These are phyloP conservation scores for Solanum appendiculatum DNA, from an alignment of 257 asterid species.

Conservation along the genomic window DNA sequence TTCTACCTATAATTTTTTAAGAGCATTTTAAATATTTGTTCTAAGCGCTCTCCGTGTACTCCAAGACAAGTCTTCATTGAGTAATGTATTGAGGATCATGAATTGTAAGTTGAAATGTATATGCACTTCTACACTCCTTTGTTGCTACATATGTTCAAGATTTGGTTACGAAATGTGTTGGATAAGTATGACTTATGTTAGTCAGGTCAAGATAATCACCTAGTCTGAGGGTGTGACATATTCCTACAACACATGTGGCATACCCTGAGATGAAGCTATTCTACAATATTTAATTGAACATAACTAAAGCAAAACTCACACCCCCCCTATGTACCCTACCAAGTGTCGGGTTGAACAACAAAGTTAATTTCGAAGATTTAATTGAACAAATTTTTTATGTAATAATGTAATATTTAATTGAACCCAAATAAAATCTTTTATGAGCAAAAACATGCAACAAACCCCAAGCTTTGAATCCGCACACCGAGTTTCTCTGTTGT, in stretches of 20 bases:
- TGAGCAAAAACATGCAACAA: slow-evolving; percentile 11
- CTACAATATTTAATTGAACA: background rate
- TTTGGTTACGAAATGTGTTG: background rate
- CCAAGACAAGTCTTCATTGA: background rate
- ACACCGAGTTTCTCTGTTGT: slow-evolving; percentile 59
- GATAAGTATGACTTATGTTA: background rate
- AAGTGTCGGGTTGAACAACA: background rate
- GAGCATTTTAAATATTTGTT: background rate
- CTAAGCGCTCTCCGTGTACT: background rate
- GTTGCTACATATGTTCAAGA: background rate
- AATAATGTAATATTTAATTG: background rate
- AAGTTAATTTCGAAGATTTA: background rate
- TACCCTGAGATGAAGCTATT: background rate
- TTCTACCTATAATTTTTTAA: background rate
- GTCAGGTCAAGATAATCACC: background rate
- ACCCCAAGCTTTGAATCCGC: slow-evolving; percentile 76
- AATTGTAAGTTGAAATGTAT: background rate
- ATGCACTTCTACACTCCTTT: background rate
- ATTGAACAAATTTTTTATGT: background rate
- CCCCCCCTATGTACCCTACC: background rate
- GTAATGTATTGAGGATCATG: background rate
- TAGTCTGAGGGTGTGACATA: background rate
- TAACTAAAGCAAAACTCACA: background rate
- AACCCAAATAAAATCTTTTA: background rate
- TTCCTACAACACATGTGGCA: too few relatives aligned